Base-by-base conservation (phyloP, 2,329 filamentous ascomycete genomes). In the Ophiosphaerella herpotricha region DNA sequence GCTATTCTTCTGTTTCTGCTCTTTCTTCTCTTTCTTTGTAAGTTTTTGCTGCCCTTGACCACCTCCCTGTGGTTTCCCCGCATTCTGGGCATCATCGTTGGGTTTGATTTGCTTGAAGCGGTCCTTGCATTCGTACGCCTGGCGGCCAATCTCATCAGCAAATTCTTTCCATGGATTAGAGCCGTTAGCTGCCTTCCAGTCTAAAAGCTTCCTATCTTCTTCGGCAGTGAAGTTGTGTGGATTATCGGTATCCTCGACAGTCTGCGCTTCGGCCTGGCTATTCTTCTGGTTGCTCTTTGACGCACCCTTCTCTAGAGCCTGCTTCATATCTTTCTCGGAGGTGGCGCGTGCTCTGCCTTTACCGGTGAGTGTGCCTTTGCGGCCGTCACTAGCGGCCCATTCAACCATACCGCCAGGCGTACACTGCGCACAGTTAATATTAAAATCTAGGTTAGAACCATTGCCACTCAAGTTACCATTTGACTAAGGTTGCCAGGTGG, bases 151-250 rank as follows among this genome's bases (percentile, higher is more conserved):
- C 11, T 62, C 63, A 5, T 54, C 29, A 0, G 52, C 65, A 33
- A 77, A 74, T 0, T 64, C 38, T 2, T 52, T 57, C 74, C 71
- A 77, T 1, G 54, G 4, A 1, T 11, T 21, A 7, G 40, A 48
- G 2, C 52, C 64, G 26, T 61, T 59, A 3, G 61, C 62, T 2
- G 39, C 58, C 51, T 75, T 75, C 58, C 75, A 46, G 6, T 66
- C 58, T 14, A 75, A 53, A 2, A 80, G 48, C 52, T 67, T 72
- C 3, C 67, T 64, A 39, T 80, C 77, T 43, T 80, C 68, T 34
- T 74, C 73, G 1, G 64, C 40, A 0, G 73, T 75, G 57, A 67
- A 77, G 18, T 33, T 46, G 23, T 50, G 16, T 1, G 43, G 26
- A 26, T 52, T 48, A 24, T 46, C 43, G 18, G 21, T 18, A 13